A percentile compares a stretch with the other conserved stretches of the same genome.
Conservation (phyloP, 805 yeast species). For the Scheffersomyces stipitis region DNA sequence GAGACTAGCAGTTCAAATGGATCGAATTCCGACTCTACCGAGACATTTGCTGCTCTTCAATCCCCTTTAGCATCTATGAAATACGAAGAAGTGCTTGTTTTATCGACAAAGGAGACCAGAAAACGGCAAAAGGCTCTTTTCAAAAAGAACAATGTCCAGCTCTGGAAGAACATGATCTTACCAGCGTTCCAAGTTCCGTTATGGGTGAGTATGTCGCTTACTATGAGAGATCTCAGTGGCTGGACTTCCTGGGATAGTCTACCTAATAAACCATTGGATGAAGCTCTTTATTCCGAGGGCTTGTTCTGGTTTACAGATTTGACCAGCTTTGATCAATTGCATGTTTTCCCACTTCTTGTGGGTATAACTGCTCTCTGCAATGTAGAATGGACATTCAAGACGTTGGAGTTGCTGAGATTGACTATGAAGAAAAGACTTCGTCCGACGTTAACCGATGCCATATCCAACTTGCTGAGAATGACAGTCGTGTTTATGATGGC, state of each 20-base stretch:
- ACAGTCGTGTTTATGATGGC: slow-evolving; percentile 82
- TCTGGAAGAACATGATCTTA: slow-evolving; percentile 74
- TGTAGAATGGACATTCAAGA: slow-evolving; percentile 76
- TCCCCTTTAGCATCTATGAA: slow-evolving; percentile 47
- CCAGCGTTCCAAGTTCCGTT: slow-evolving; percentile 85
- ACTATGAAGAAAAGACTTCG: slow-evolving; percentile 45
- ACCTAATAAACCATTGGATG: slow-evolving; percentile 49
- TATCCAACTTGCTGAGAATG: slow-evolving; percentile 70
- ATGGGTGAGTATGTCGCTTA: slow-evolving; percentile 77
- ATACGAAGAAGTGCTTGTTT: slow-evolving; percentile 73
- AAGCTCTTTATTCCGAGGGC: slow-evolving; percentile 52
- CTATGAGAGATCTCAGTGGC: slow-evolving; percentile 75
- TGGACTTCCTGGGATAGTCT: slow-evolving; percentile 49
- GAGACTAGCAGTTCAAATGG: slow-evolving; percentile 6
- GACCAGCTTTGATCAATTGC: slow-evolving; percentile 58
- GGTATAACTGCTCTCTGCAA: slow-evolving; percentile 75
- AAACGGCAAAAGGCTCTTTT: slow-evolving; percentile 73
- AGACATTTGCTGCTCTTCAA: slow-evolving; percentile 12
- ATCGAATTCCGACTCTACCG: slow-evolving; percentile 1
- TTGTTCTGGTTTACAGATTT: slow-evolving; percentile 63
- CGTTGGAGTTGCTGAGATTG: slow-evolving; percentile 53
- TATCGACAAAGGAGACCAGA: slow-evolving; percentile 76
- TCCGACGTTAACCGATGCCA: slow-evolving; percentile 59
- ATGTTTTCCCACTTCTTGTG: slow-evolving; percentile 64
- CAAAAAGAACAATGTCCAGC: slow-evolving; percentile 62